Evolutionary conservation across 805 yeast genomes (phyloP).

Genomic region (Wickerhamiella australiensis): DNA sequence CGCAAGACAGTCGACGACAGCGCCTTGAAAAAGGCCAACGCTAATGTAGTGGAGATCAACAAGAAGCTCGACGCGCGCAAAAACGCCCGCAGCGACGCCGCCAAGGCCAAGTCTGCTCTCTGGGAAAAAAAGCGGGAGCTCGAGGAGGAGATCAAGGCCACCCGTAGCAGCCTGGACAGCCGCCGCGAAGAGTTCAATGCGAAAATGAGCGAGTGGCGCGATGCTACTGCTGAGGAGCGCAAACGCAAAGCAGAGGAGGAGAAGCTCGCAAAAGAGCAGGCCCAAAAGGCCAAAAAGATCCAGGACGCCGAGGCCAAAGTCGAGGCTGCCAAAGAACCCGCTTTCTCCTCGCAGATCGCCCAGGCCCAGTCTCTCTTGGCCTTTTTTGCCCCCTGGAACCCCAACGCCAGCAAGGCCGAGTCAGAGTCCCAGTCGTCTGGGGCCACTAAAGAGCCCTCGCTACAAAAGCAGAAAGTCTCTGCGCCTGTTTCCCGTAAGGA

Average conservation of each 20-base stretch:
- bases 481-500: constrained; percentile 34
- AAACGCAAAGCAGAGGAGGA: constrained; percentile 65
- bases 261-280: constrained; percentile 46
- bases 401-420: constrained; percentile 22
- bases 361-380: constrained; percentile 60
- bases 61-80: constrained; percentile 54
- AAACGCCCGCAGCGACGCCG: constrained; percentile 53
- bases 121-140: constrained; percentile 35
- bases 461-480: constrained; percentile 50
- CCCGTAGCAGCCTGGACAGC: constrained; percentile 38
- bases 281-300: constrained; percentile 39
- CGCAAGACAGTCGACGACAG: constrained; percentile 49
- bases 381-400: constrained; percentile 60
- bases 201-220: constrained; percentile 63
- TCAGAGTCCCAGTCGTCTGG: constrained; percentile 19
- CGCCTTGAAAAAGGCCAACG: constrained; percentile 51
- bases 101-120: constrained; percentile 47
- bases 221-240: constrained; percentile 55
- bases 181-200: constrained; percentile 53
- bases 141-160: constrained; percentile 54
- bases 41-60: constrained; percentile 57
- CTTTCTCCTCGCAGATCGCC: constrained; percentile 66
- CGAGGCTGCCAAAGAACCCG: constrained; percentile 63
- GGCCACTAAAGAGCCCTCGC: constrained; percentile 37
- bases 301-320: constrained; percentile 59